Evolutionary conservation across 2,329 filamentous ascomycete genomes (phyloP).

Genomic region (Botrytis byssoidea): DNA sequence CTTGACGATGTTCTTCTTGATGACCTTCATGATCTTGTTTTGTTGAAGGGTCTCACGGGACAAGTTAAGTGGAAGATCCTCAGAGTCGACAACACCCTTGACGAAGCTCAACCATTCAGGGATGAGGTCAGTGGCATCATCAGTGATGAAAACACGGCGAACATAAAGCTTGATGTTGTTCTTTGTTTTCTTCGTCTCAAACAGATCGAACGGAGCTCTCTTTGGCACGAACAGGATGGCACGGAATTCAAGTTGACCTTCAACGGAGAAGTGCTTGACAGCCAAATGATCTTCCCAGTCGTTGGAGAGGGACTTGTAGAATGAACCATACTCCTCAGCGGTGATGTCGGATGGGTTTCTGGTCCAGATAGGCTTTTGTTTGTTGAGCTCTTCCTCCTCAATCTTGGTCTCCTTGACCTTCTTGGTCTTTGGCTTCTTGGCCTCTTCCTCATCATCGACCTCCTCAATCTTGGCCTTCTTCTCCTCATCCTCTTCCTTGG

Average conservation of each 20-base stretch:
- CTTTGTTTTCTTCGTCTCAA: slow-evolving; percentile 99
- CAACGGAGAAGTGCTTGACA: slow-evolving; percentile 99
- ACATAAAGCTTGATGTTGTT: slow-evolving; percentile 99
- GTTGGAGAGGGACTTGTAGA: slow-evolving; percentile 99
- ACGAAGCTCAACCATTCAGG: slow-evolving; percentile 99
- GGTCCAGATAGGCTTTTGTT: slow-evolving; percentile 99
- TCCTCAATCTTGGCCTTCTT: slow-evolving; percentile 26
- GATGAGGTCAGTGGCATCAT: slow-evolving; percentile 97
- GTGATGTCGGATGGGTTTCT: slow-evolving; percentile 95
- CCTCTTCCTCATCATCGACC: slow-evolving; percentile 25
- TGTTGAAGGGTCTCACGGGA: slow-evolving; percentile 99
- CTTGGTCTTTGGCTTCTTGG: slow-evolving; percentile 69
- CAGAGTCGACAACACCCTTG: slow-evolving; percentile 99
- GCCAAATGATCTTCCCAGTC: slow-evolving; percentile 99
- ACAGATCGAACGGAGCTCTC: slow-evolving; percentile 98
- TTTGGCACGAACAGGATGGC: slow-evolving; percentile 99
- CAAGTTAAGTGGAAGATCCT: slow-evolving; percentile 98
- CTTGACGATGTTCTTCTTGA: slow-evolving; percentile 99
- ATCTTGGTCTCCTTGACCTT: slow-evolving; percentile 98
- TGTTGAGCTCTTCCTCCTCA: slow-evolving; percentile 99
- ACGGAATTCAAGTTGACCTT: slow-evolving; percentile 99
- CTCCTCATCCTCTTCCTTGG: slow-evolving; percentile 46
- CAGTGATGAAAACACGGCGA: slow-evolving; percentile 99
- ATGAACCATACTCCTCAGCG: slow-evolving; percentile 94
- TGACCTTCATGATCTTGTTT: slow-evolving; percentile 99